Percentiles rank a stretch among this genome's conserved stretches.
phyloP scores from a whole-genome alignment of 1,284 basidiomycete genomes.

The Volvariella volvacea region DNA sequence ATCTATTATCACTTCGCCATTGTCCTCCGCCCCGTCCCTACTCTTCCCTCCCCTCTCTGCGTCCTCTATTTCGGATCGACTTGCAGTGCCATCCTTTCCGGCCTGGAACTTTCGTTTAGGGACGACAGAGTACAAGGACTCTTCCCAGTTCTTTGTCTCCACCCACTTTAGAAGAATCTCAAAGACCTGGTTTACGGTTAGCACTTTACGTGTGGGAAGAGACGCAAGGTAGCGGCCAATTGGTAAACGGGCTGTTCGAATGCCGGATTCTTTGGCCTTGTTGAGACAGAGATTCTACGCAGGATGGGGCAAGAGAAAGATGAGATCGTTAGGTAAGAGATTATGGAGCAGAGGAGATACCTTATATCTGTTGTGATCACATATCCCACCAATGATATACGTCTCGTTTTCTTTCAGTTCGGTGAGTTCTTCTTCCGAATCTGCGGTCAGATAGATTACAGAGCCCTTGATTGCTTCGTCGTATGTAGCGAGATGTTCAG shows the following conservation, averaged over 20 bases:
- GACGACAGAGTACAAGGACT: slow-evolving; percentile 80
- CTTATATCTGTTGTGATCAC: slow-evolving; percentile 97
- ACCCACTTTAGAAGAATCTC: slow-evolving; percentile 91
- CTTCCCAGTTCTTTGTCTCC: slow-evolving; percentile 76
- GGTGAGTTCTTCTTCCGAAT: slow-evolving; percentile 80
- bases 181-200: slow-evolving; percentile 96
- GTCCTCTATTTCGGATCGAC: not conserved
- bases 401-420: slow-evolving; percentile 80
- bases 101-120: slow-evolving; percentile 83
- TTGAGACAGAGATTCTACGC: slow-evolving; percentile 87
- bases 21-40: slow-evolving; percentile 3
- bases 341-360: slow-evolving; percentile 28
- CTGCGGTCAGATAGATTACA: slow-evolving; percentile 92
- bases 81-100: slow-evolving; percentile 15
- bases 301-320: slow-evolving; percentile 10
- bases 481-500: too few species aligned
- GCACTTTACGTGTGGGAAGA: slow-evolving; percentile 86
- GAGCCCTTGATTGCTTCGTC: slow-evolving; percentile 14
- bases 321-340: slow-evolving; percentile 11
- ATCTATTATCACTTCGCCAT: not conserved
- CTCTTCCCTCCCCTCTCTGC: not conserved
- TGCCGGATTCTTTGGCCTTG: slow-evolving; percentile 71
- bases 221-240: slow-evolving; percentile 84
- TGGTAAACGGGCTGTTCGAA: slow-evolving; percentile 87
- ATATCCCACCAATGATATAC: slow-evolving; percentile 96